Percentiles rank a stretch among this genome's conserved stretches.
phyloP scores from a whole-genome alignment of 169 alveolate genomes.

The Miamiensis avidus region DNA sequence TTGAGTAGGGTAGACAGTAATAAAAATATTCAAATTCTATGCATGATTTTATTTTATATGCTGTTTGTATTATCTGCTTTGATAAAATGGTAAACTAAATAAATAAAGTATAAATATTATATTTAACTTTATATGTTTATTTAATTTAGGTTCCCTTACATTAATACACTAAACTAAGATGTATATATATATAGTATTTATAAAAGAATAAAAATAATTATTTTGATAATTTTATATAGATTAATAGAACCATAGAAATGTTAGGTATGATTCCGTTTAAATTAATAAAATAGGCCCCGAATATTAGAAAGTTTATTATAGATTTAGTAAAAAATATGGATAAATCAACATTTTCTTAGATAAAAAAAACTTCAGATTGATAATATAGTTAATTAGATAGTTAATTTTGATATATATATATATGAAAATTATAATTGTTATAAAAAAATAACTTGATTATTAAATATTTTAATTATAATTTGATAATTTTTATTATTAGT shows the following conservation, averaged over 20 bases:
- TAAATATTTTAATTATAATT: too few relatives aligned
- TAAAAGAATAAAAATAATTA: neutral
- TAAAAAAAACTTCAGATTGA: neutral
- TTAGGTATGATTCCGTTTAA: constrained; percentile 22
- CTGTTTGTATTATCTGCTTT: neutral
- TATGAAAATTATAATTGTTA: too few relatives aligned
- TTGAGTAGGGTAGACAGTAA: neutral
- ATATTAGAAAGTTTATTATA: constrained; percentile 2
- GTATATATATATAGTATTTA: neutral
- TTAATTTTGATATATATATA: too few relatives aligned
- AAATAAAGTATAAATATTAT: too few relatives aligned
- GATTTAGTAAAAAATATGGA: constrained; percentile 2
- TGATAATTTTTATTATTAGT: too few relatives aligned
- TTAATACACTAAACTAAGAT: constrained; percentile 2
- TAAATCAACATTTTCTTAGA: neutral
- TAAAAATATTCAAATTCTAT: neutral
- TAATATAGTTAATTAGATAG: too few relatives aligned
- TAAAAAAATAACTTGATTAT: too few relatives aligned
- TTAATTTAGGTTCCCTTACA: constrained; percentile 7
- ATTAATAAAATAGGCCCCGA: constrained; percentile 6
- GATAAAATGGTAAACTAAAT: neutral
- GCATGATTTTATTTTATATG: neutral
- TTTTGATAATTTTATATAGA: neutral
- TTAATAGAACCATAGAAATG: constrained; percentile 26
- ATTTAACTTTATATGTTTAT: neutral